Evolutionary conservation across 192 early-diverging fungal species (phyloP), one percentile per base, ranked within the genome.

Genomic region (Linnemannia hyalina): DNA sequence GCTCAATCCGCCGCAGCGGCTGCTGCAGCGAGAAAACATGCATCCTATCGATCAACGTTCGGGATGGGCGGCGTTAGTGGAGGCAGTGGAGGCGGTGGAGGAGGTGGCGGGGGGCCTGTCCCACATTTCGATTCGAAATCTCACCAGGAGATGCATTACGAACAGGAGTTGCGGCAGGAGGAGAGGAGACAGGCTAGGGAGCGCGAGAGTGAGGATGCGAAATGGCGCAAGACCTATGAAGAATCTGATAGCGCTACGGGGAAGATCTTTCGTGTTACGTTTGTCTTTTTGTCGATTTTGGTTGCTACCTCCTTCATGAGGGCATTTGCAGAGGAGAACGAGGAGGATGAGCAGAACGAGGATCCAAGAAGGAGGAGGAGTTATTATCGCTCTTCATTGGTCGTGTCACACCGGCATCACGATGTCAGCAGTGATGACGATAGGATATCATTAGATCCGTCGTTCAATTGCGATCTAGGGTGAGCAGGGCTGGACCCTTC

Each of bases 71-170:
- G 60, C 7, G 60, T 65, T 1, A 65, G 41, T 42, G 69, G 38
- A 23, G 69, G 38, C 2, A 70, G 40, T 42, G 35, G 35, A 10
- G 69, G 69, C 22, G 69, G 69, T 4, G 69, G 35, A 22, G 69
- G 69, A 23, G 69, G 69, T 70, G 69, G 38, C 3, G 69, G 38
- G 5, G 69, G 69, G 18, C 35, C 35, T 20, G 80, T 73, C 6
- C 70, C 83, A 11, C 78, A 80, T 38, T 86, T 86, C 26, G 84
- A 86, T 38, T 76, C 84, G 6, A 86, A 86, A 52, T 78, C 84
- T 13, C 84, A 86, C 40, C 84, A 86, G 35, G 79, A 86, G 52
- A 86, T 86, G 84, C 84, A 86, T 54, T 78, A 86, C 23, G 84
- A 81, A 32, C 84, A 86, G 36, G 79, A 86, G 15, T 29, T 78